Evolutionary conservation across 1,139 yeast genomes (phyloP).

Genomic region (Yamadazyma friedrichii): DNA sequence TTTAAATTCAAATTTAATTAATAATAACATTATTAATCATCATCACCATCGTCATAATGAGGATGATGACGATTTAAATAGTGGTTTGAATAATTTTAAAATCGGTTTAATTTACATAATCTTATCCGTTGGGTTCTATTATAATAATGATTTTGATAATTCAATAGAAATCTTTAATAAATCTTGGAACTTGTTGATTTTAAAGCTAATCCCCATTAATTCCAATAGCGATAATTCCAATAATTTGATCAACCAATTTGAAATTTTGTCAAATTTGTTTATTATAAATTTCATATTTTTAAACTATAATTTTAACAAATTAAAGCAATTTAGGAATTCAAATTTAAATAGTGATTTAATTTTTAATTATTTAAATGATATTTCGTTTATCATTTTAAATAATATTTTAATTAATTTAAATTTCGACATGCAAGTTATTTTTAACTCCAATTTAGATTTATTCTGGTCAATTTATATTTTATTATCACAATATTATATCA

Average conservation of each 20-base stretch:
- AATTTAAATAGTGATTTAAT: constrained; percentile 28
- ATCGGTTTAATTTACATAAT: constrained; percentile 28
- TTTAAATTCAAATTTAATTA: constrained; percentile 19
- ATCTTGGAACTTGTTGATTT: constrained; percentile 45
- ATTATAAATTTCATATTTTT: constrained; percentile 31
- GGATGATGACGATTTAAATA: neutral
- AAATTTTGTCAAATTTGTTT: constrained; percentile 32
- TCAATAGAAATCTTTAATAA: constrained; percentile 36
- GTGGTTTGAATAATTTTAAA: constrained; percentile 23
- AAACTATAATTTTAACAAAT: constrained; percentile 22
- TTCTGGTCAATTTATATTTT: constrained; percentile 47
- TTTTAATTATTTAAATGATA: constrained; percentile 47
- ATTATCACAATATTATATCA: constrained; percentile 36
- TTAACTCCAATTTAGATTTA: constrained; percentile 21
- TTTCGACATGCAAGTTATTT: constrained; percentile 4
- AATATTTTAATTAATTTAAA: constrained; percentile 18
- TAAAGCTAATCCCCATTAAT: constrained; percentile 39
- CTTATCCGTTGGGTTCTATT: constrained; percentile 25
- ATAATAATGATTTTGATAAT: constrained; percentile 19
- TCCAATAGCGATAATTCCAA: constrained; percentile 17
- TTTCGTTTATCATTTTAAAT: constrained; percentile 33
- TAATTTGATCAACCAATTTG: constrained; percentile 2
- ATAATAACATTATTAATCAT: constrained; percentile 1
- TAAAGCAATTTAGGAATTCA: constrained; percentile 3
- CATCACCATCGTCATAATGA: neutral